phyloP scores from a whole-genome alignment of 2,329 filamentous ascomycete species.

The Sordariomycetes sp. region DNA sequence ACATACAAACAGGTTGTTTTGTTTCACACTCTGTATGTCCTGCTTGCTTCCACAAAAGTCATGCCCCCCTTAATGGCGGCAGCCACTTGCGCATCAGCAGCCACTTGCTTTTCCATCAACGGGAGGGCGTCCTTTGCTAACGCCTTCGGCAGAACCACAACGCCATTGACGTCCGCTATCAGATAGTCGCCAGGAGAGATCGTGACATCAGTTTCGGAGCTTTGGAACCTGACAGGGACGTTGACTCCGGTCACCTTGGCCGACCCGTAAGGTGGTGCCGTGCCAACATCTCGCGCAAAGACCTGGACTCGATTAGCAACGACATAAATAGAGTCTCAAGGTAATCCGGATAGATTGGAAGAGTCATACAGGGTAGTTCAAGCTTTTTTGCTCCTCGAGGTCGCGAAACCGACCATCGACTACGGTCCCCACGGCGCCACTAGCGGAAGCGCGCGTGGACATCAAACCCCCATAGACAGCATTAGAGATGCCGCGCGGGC shows the following conservation, averaged over 20 bases:
- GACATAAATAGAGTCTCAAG: background rate
- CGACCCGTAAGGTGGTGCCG: slow-evolving; percentile 19
- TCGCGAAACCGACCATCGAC: slow-evolving; percentile 7
- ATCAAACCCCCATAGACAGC: slow-evolving; percentile 8
- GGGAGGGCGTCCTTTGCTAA: too few relatives aligned
- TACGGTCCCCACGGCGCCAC: slow-evolving; percentile 4
- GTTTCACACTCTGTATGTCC: too few relatives aligned
- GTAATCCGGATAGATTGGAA: background rate
- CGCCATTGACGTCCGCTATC: slow-evolving; percentile 17
- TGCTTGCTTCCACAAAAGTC: too few relatives aligned
- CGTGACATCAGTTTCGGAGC: slow-evolving; percentile 19
- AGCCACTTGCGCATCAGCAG: too few relatives aligned
- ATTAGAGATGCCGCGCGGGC: too few relatives aligned
- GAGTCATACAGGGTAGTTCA: slow-evolving; percentile 8
- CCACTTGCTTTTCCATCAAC: slow-evolving; percentile 13
- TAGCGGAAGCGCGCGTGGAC: slow-evolving; percentile 5
- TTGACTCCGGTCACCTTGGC: slow-evolving; percentile 16
- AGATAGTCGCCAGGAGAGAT: slow-evolving; percentile 18
- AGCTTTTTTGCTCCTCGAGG: slow-evolving; percentile 5
- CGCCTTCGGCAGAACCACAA: slow-evolving; percentile 15
- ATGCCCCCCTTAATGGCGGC: too few relatives aligned
- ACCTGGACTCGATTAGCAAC: too few relatives aligned
- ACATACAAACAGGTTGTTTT: too few relatives aligned
- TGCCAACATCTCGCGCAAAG: slow-evolving; percentile 15
- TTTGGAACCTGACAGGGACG: slow-evolving; percentile 15